Conservation (phyloP, 1,139 yeast species). For the Candida frijolesensis region DNA sequence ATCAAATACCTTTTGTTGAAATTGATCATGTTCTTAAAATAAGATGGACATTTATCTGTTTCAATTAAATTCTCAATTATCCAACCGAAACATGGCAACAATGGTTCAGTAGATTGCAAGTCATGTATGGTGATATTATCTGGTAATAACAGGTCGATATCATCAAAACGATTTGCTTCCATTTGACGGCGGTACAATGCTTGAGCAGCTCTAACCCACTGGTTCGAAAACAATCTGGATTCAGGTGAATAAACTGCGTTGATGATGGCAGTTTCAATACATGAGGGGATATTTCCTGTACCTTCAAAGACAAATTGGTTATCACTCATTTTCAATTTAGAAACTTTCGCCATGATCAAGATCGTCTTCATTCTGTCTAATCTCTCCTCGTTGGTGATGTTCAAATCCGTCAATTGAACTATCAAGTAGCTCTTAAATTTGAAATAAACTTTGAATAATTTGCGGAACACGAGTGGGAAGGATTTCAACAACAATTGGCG, state of each 20-base stretch:
- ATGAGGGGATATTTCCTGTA: slow-evolving; percentile 69
- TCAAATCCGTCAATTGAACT: slow-evolving; percentile 65
- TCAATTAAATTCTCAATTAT: slow-evolving; percentile 46
- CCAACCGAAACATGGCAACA: slow-evolving; percentile 83
- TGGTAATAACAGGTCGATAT: slow-evolving; percentile 41
- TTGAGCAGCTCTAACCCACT: slow-evolving; percentile 64
- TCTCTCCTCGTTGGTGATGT: slow-evolving; percentile 58
- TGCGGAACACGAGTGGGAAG: slow-evolving; percentile 72
- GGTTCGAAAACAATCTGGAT: slow-evolving; percentile 63
- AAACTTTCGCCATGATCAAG: slow-evolving; percentile 65
- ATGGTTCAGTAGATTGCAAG: slow-evolving; percentile 39
- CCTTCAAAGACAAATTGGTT: slow-evolving; percentile 58
- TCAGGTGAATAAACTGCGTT: slow-evolving; percentile 82
- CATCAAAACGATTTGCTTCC: slow-evolving; percentile 25
- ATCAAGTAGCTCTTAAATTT: slow-evolving; percentile 68
- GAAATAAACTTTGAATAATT: slow-evolving; percentile 66
- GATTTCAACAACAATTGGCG: slow-evolving; percentile 47
- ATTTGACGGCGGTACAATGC: slow-evolving; percentile 18
- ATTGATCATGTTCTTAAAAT: slow-evolving; percentile 32
- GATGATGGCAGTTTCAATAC: slow-evolving; percentile 78
- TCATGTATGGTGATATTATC: slow-evolving; percentile 27
- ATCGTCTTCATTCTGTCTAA: slow-evolving; percentile 71
- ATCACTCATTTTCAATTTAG: slow-evolving; percentile 69
- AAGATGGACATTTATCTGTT: slow-evolving; percentile 40
- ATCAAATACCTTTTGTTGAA: slow-evolving; percentile 48